phyloP scores from a whole-genome alignment of 352 stramenopile species.

The Globisporangium mamillatum region DNA sequence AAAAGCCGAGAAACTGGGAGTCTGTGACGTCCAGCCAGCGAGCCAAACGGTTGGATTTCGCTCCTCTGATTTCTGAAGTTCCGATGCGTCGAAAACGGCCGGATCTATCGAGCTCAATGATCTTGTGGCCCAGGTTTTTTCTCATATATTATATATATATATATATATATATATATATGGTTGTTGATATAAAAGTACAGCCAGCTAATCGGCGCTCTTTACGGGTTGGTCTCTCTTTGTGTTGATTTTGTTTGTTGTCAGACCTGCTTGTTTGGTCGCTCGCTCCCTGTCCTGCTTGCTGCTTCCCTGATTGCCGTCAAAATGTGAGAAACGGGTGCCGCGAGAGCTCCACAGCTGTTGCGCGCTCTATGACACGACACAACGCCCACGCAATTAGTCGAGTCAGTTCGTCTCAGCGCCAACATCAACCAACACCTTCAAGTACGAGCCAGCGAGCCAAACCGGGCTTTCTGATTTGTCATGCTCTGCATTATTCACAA shows the following conservation, averaged over 20 bases:
- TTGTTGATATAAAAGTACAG: conserved; percentile 4
- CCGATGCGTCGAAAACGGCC: neutral
- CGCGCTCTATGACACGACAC: conserved; percentile 38
- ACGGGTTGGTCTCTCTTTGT: neutral
- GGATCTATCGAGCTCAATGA: neutral
- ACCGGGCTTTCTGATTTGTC: neutral
- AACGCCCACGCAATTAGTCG: conserved; percentile 1
- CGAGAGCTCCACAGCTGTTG: conserved; percentile 58
- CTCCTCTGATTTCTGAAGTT: neutral
- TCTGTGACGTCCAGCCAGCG: too few species aligned
- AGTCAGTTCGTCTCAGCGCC: neutral
- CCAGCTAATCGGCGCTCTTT: neutral
- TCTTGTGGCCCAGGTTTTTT: neutral
- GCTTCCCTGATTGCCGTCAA: conserved; percentile 1
- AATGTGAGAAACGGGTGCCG: conserved; percentile 52
- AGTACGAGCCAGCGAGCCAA: neutral
- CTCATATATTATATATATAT: neutral
- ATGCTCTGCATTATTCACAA: neutral
- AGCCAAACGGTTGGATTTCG: too few species aligned
- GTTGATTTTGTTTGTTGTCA: neutral
- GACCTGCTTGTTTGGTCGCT: conserved; percentile 1
- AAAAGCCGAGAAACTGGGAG: too few species aligned
- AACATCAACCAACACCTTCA: neutral
- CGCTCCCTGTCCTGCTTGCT: neutral
- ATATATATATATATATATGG: too few species aligned